Base-by-base conservation (phyloP, 306 rosid species). In the Cucurbita maxima region DNA sequence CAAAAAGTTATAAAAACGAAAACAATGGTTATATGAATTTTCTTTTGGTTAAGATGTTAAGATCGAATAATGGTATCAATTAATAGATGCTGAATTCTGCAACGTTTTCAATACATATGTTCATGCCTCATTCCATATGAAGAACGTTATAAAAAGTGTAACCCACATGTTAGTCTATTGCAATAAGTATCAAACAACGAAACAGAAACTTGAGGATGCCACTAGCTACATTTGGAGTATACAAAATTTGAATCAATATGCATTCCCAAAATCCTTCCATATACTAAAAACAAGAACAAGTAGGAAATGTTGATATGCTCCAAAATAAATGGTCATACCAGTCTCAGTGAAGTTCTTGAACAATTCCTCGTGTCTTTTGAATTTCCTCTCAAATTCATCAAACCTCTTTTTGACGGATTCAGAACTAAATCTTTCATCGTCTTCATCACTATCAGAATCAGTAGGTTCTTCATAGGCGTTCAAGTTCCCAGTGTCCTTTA, bases 381-480 rank as follows among this genome's bases (percentile, higher is more conserved):
- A 80, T 84, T 93, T 93, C 84, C 80, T 86, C 79, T 89, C 82
- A 71, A 90, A 90, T 67, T 83, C 80, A 0, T 83, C 75, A 22
- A 40, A 30, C 50, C 79, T 78, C 78, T 87, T 81, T 58, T 79
- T 45, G 20, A 79, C 7, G 12, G 78, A 89, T 1, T 90, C 97
- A 0, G 68, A 34, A 68, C 76, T 77, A 76, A 61, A 75, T 34
- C 81, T 75, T 76, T 81, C 90, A 54, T 88, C 94, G 6, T 94
- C 97, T 0, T 84, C 90, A 10, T 90, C 97, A 13, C 86, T 83
- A 10, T 90, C 98, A 10, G 96, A 94, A 76, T 90, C 98, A 15
- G 96, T 80, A 38, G 86, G 87, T 79, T 94, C 97, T 75, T 88
- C 92, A n/a, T 64, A 82, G 56, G 66, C 75, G 45, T 79, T 45